phyloP scores from a whole-genome alignment of 345 rosid genomes.

The Populus alba region DNA sequence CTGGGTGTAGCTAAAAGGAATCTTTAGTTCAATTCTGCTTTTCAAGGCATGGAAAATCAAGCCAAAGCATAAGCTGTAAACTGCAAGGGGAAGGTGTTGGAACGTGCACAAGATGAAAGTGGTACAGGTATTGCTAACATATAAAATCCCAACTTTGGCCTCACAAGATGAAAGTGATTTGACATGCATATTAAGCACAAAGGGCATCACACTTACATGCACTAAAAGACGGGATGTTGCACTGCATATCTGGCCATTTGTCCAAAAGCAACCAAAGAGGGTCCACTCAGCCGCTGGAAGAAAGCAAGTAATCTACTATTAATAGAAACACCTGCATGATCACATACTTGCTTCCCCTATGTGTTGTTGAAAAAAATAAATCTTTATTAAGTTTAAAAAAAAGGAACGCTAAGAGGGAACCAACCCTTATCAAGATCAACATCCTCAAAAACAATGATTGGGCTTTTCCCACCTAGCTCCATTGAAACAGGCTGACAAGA shows the following conservation, averaged over 20 bases:
- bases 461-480: conserved; percentile 98
- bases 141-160: not conserved
- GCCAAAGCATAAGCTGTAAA: not conserved
- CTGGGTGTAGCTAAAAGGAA: not conserved
- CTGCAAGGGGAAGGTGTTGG: not conserved
- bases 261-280: conserved; percentile 89
- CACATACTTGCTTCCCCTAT: not conserved
- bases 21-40: not conserved
- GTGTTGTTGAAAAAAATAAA: conserved; percentile 1
- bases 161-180: not conserved
- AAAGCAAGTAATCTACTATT: conserved; percentile 6
- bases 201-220: conserved; percentile 53
- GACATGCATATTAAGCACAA: not conserved
- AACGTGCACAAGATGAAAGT: not conserved
- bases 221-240: conserved; percentile 95
- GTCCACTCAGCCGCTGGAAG: conserved; percentile 87
- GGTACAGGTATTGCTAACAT: not conserved
- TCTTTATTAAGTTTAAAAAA: not conserved
- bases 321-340: not conserved
- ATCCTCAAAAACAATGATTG: conserved; percentile 88
- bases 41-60: not conserved
- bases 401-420: conserved; percentile 17
- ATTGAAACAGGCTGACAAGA: conserved; percentile 77
- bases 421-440: conserved; percentile 83
- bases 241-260: conserved; percentile 97